Evolutionary conservation across 352 stramenopile genomes (phyloP).

Genomic region (Phytophthora syringae): DNA sequence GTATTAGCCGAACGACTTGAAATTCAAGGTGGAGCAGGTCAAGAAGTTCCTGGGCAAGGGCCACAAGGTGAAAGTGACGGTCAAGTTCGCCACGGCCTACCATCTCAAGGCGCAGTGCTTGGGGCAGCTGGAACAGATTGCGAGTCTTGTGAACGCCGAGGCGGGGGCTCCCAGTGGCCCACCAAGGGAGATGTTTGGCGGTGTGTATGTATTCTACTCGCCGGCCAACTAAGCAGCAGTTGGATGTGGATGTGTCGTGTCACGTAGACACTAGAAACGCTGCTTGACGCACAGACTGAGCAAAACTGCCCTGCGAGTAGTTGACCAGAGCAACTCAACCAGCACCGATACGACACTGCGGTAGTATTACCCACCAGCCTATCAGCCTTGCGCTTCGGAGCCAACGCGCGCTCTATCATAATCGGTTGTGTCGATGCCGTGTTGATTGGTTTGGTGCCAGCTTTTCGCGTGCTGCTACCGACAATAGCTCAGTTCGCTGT

Average conservation of each 20-base stretch:
- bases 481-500: background rate
- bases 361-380: background rate
- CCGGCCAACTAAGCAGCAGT: constrained; percentile 31
- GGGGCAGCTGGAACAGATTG: constrained; percentile 55
- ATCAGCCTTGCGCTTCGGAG: background rate
- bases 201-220: constrained; percentile 65
- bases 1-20: constrained; percentile 64
- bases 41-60: constrained; percentile 73
- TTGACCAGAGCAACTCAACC: constrained; percentile 1
- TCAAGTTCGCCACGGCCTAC: constrained; percentile 71
- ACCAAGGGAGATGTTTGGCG: constrained; percentile 57
- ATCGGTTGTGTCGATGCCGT: background rate
- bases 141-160: constrained; percentile 47
- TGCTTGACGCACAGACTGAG: constrained; percentile 1
- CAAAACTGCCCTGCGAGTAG: background rate
- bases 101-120: constrained; percentile 60
- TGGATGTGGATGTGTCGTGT: background rate
- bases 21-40: constrained; percentile 73
- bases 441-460: constrained; percentile 5
- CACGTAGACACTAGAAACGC: constrained; percentile 10
- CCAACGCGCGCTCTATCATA: constrained; percentile 5
- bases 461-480: background rate
- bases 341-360: background rate
- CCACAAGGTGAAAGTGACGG: constrained; percentile 82
- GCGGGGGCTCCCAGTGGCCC: constrained; percentile 40